Evolutionary conservation across 768 basidiomycete species (phyloP), one percentile per base, ranked within the genome.

Genomic region (Lentinula aciculospora): DNA sequence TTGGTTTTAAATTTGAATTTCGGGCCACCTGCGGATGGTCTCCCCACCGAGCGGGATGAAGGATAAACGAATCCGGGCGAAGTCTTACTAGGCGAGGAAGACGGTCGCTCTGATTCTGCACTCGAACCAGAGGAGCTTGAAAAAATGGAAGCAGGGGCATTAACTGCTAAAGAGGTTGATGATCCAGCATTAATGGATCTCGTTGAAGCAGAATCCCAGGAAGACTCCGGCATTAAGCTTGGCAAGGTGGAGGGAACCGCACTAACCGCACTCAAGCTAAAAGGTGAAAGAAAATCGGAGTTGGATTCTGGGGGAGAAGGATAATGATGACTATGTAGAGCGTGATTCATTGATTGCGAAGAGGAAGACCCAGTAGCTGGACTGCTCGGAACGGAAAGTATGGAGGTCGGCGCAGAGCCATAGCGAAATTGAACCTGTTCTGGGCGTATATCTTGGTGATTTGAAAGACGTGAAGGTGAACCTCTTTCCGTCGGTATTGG

Each of bases 11-110:
- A 31, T 45, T 54, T 49, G 51, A 60, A 47, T 29, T 57, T 25
- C 19, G 59, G 21, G 4, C 29, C 17, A n/a, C 48, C 58, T 4
- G 50, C 17, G 3, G 51, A 48, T 13, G 64, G 65, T 6, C 61
- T 59, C 3, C 59, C 64, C 0, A 61, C 40, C 4, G 65, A 65
- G 9, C 65, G 64, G 12, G 65, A 65, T 1, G 64, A 65, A 7
- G 65, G 65, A 42, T 62, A 66, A 4, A 66, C 60, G 46, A 66
- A 66, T 21, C 36, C 46, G 9, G 58, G 31, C 3, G 48, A 25
- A 12, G 9, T 32, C 28, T 19, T 39, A 9, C 21, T 13, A 15
- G 50, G 40, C 21, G 34, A 37, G 17, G 50, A 51, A 27, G 57
- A 50, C 4, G 57, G 27, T 28, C 15, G 23, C 29, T 23, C 37